Conservation (phyloP, 2,329 filamentous ascomycete genomes). For the Cryoendolithus antarcticus region DNA sequence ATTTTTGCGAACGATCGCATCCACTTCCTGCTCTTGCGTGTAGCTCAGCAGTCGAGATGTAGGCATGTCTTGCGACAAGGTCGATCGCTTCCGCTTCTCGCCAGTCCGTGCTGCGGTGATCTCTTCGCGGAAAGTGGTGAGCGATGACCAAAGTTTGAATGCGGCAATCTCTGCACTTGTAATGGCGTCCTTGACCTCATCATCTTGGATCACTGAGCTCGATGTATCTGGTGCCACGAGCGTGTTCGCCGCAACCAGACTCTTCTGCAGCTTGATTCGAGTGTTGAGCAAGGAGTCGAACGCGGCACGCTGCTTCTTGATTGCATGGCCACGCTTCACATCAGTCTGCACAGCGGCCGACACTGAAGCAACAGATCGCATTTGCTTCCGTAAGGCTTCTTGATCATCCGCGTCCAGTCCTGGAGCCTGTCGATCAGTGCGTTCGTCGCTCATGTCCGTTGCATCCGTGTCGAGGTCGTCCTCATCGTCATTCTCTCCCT, state of each 20-base stretch:
- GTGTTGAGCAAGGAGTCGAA: conserved; percentile 85
- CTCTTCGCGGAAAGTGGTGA: conserved; percentile 56
- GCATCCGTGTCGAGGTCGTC: conserved; percentile 18
- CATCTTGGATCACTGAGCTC: conserved; percentile 8
- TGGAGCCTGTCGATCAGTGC: conserved; percentile 5
- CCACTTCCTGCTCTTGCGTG: conserved; percentile 54
- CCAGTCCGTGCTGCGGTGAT: conserved; percentile 42
- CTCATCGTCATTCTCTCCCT: conserved; percentile 11
- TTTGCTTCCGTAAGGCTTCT: too few species aligned
- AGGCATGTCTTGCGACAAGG: conserved; percentile 43
- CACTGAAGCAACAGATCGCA: conserved; percentile 40
- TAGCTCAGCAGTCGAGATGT: conserved; percentile 59
- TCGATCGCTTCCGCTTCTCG: conserved; percentile 46
- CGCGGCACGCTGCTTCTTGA: conserved; percentile 70
- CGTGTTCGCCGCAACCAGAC: conserved; percentile 72
- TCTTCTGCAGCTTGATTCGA: conserved; percentile 87
- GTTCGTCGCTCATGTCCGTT: conserved; percentile 33
- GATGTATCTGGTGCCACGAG: conserved; percentile 32
- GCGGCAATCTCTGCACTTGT: conserved; percentile 76
- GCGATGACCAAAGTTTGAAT: conserved; percentile 69
- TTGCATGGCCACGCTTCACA: conserved; percentile 70
- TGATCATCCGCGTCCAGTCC: conserved; percentile 13
- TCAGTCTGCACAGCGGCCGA: conserved; percentile 61
- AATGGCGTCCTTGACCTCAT: conserved; percentile 34
- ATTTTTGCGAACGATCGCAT: conserved; percentile 48